phyloP scores from a whole-genome alignment of 305 asterid species.

The Plantago coronopus region DNA sequence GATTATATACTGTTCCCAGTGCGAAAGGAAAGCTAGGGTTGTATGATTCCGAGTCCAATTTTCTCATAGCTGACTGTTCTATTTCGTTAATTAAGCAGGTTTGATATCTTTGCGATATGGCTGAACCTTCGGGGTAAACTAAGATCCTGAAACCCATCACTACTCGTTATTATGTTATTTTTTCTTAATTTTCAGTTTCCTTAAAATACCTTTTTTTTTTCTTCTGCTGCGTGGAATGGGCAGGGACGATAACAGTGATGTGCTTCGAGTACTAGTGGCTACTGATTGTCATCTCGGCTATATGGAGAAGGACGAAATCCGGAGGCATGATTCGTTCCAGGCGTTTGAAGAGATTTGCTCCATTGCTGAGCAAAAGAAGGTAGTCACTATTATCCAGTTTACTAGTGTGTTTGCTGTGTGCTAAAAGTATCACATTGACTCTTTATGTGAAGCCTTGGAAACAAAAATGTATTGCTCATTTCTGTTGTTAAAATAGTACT shows the following conservation, averaged over 20 bases:
- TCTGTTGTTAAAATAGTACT: neutral
- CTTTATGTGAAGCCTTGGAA: neutral
- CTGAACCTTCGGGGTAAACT: constrained; percentile 40
- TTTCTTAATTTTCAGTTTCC: constrained; percentile 6
- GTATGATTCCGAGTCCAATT: neutral
- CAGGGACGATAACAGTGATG: constrained; percentile 55
- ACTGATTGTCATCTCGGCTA: constrained; percentile 98
- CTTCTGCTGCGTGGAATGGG: constrained; percentile 3
- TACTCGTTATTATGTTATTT: neutral
- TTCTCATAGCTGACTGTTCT: neutral
- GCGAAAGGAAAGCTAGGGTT: neutral
- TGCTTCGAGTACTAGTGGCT: constrained; percentile 79
- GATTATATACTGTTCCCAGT: neutral
- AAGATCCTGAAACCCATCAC: constrained; percentile 1
- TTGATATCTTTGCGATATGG: constrained; percentile 26
- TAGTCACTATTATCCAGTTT: constrained; percentile 7
- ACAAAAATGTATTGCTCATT: neutral
- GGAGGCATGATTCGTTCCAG: constrained; percentile 90
- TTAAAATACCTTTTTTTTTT: neutral
- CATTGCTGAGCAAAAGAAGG: constrained; percentile 92
- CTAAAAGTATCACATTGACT: too few species aligned
- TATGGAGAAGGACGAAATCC: constrained; percentile 96
- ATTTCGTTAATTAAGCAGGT: neutral
- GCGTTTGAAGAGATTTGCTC: constrained; percentile 98
- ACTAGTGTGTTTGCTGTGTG: neutral